Evolutionary conservation across 179 eudicot genomes (phyloP).

Genomic region (Pouteria campechiana): DNA sequence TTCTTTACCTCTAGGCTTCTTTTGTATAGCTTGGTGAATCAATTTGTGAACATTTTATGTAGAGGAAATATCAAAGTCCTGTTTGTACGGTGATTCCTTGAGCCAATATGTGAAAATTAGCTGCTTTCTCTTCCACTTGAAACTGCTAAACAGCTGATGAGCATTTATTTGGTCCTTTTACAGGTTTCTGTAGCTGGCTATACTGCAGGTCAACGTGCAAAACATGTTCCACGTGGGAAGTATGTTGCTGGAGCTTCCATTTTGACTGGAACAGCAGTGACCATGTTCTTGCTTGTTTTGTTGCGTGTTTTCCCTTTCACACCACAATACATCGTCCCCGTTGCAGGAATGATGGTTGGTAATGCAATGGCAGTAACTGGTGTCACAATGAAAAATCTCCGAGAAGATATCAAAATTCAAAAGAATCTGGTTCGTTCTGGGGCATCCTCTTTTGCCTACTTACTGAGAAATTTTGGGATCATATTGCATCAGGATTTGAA

Average conservation of each 20-base stretch:
- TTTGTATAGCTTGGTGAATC: no score
- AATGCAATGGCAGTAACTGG: constrained; percentile 92
- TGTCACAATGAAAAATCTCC: constrained; percentile 82
- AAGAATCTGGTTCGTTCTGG: constrained; percentile 42
- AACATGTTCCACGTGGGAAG: constrained; percentile 76
- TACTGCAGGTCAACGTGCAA: constrained; percentile 85
- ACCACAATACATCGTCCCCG: constrained; percentile 76
- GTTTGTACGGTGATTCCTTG: no score
- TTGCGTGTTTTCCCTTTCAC: constrained; percentile 83
- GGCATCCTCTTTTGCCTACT: no score
- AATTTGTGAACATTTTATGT: no score
- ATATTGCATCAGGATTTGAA: no score
- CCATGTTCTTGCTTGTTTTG: constrained; percentile 54
- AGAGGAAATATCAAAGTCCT: no score
- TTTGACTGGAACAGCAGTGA: constrained; percentile 58
- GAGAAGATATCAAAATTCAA: constrained; percentile 74
- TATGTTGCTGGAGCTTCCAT: constrained; percentile 76
- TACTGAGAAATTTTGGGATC: no score
- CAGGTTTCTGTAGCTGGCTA: constrained; percentile 90
- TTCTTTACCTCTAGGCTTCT: no score
- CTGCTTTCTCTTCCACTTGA: no score
- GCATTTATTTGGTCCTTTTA: no score
- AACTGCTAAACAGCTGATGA: no score
- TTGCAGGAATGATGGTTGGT: constrained; percentile 97
- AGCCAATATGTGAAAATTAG: no score